phyloP scores from a whole-genome alignment of 108 stramenopile species.

The Conticribra guillardii region DNA sequence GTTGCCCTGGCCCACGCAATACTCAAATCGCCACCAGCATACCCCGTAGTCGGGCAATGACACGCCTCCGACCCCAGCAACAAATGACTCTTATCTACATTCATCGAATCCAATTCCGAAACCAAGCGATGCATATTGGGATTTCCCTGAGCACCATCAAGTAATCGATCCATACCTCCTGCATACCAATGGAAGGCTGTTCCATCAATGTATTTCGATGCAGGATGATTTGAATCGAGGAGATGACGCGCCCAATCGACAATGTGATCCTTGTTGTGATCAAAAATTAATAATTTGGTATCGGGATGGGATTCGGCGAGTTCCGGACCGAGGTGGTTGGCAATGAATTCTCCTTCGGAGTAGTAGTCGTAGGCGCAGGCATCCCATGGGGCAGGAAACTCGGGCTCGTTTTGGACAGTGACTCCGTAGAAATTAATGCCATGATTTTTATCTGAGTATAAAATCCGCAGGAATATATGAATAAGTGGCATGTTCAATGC shows the following conservation, averaged over 20 bases:
- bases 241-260: slow-evolving; percentile 69
- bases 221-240: slow-evolving; percentile 49
- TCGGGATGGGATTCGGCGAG: slow-evolving; percentile 80
- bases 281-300: slow-evolving; percentile 88
- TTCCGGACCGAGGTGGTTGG: slow-evolving; percentile 86
- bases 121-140: slow-evolving; percentile 81
- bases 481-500: not conserved
- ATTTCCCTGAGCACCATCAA: slow-evolving; percentile 90
- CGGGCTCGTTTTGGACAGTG: slow-evolving; percentile 95
- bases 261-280: slow-evolving; percentile 97
- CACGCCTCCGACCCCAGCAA: slow-evolving; percentile 79
- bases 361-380: slow-evolving; percentile 87
- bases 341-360: slow-evolving; percentile 82
- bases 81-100: slow-evolving; percentile 50
- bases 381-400: slow-evolving; percentile 97
- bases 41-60: slow-evolving; percentile 78
- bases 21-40: slow-evolving; percentile 81
- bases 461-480: not conserved
- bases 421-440: slow-evolving; percentile 77
- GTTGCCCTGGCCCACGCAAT: slow-evolving; percentile 85
- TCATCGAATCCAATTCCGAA: slow-evolving; percentile 43
- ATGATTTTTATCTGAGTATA: slow-evolving; percentile 55
- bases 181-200: slow-evolving; percentile 97
- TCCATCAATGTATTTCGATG: slow-evolving; percentile 83
- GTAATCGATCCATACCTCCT: slow-evolving; percentile 80